Evolutionary conservation across 176 grass and related monocot species (phyloP).

Genomic region (Triticum monococcum): DNA sequence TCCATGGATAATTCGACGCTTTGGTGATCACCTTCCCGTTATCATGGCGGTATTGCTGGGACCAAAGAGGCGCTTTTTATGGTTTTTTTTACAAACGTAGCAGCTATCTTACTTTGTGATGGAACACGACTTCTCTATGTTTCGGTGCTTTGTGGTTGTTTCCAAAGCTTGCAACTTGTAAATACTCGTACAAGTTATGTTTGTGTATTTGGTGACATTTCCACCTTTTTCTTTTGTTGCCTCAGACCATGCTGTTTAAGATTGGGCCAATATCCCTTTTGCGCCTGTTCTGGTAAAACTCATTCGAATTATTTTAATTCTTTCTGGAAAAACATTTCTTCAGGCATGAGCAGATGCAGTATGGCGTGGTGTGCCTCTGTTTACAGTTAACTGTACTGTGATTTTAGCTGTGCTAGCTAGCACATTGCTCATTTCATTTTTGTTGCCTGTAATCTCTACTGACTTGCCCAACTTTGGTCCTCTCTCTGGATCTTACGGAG

Average conservation of each 20-base stretch:
- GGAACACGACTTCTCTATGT: neutral
- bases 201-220: neutral
- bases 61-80: neutral
- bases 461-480: neutral
- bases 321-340: neutral
- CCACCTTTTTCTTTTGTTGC: neutral
- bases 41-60: neutral
- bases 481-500: neutral
- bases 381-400: neutral
- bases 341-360: neutral
- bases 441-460: neutral
- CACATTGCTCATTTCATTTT: neutral
- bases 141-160: neutral
- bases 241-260: neutral
- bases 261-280: neutral
- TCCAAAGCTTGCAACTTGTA: neutral
- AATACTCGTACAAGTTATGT: too few relatives aligned
- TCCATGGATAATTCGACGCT: constrained; percentile 10
- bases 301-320: neutral
- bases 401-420: neutral
- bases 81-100: neutral
- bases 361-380: neutral
- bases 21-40: neutral
- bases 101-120: neutral
- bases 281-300: neutral